These are phyloP conservation scores for Cynara cardunculus DNA, from an alignment of 129 eudicot genomes.

Conservation along the genomic window DNA sequence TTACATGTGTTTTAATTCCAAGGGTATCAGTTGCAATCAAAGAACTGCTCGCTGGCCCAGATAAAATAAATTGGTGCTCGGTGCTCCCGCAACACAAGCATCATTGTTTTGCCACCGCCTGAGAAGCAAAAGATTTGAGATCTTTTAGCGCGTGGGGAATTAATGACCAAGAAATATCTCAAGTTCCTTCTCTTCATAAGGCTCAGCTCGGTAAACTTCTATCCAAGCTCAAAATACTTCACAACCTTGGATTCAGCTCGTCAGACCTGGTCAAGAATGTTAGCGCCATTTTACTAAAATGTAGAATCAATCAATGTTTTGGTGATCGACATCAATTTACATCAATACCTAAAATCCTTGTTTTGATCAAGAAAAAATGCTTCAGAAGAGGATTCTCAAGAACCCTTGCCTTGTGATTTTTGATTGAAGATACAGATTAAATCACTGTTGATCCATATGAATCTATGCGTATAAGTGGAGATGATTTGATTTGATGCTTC, in stretches of 20 bases:
- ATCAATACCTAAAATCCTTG: constrained; percentile 28
- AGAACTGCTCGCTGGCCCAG: neutral
- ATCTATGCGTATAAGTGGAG: constrained; percentile 33
- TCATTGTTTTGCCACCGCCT: too few relatives aligned
- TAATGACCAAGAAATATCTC: constrained; percentile 28
- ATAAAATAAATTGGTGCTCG: too few relatives aligned
- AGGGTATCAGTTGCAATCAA: neutral
- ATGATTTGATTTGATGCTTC: constrained; percentile 41
- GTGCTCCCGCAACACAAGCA: too few relatives aligned
- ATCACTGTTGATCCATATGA: constrained; percentile 32
- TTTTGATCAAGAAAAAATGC: constrained; percentile 39
- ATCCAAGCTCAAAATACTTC: constrained; percentile 40
- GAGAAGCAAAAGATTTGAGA: neutral
- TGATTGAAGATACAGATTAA: constrained; percentile 34
- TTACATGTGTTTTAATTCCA: too few relatives aligned
- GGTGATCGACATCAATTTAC: constrained; percentile 26
- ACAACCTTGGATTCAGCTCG: constrained; percentile 36
- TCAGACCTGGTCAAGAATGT: constrained; percentile 36
- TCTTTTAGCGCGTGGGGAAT: constrained; percentile 44
- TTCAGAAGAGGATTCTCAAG: constrained; percentile 37
- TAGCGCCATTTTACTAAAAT: constrained; percentile 40
- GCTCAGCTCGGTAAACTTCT: constrained; percentile 22
- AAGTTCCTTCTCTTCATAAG: constrained; percentile 38
- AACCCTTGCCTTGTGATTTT: constrained; percentile 52
- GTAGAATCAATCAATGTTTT: constrained; percentile 16